Conservation (phyloP, 1,284 basidiomycete genomes). For the Cutaneotrichosporon dermatis region DNA sequence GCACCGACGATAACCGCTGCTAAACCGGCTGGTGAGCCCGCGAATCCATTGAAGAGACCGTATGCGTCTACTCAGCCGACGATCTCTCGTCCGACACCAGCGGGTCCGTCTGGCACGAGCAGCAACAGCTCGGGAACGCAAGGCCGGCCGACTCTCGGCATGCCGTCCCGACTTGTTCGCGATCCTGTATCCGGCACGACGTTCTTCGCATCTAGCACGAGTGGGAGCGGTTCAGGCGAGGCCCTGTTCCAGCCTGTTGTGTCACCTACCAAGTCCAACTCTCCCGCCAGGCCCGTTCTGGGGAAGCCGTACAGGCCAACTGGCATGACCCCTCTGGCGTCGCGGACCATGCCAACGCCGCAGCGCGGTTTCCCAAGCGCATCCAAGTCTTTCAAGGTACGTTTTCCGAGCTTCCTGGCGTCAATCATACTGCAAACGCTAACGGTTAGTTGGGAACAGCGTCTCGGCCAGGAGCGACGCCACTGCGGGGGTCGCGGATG, state of each 20-base stretch:
- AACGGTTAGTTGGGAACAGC: background rate
- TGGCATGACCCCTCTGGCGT: background rate
- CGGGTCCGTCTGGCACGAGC: background rate
- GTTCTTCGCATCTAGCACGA: background rate
- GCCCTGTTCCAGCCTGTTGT: slow-evolving; percentile 2
- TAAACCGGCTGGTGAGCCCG: background rate
- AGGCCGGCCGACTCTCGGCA: slow-evolving; percentile 3
- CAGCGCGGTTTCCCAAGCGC: background rate
- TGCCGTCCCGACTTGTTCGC: slow-evolving; percentile 1
- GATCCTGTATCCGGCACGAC: background rate
- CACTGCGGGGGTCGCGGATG: background rate
- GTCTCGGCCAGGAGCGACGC: background rate
- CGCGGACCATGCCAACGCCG: slow-evolving; percentile 3
- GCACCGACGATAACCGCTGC: background rate
- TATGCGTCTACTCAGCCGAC: background rate
- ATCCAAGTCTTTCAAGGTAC: background rate
- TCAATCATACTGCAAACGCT: background rate
- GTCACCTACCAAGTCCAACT: slow-evolving; percentile 8
- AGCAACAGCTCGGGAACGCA: too few relatives aligned
- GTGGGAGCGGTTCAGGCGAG: background rate
- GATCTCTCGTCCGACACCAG: background rate
- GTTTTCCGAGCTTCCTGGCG: background rate
- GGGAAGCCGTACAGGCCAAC: slow-evolving; percentile 6
- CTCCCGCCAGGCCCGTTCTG: slow-evolving; percentile 6
- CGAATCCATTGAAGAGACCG: slow-evolving; percentile 2